A percentile compares a stretch with the other conserved stretches of the same genome.
Conservation (phyloP, 768 basidiomycete genomes). For the Boletus barrowsii region DNA sequence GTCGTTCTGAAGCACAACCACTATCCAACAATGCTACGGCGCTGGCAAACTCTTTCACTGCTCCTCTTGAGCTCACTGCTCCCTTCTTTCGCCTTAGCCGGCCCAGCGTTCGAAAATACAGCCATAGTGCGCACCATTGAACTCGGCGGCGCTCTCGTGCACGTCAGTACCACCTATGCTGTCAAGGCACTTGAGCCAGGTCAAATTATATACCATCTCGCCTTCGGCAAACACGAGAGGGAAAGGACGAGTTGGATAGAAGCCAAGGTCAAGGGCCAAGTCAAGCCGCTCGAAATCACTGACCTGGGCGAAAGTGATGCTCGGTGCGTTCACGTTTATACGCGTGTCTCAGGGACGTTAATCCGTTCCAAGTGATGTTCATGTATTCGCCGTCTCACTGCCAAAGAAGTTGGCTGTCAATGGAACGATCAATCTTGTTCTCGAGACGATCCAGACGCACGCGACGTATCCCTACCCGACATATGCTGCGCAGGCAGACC, state of each 20-base stretch:
- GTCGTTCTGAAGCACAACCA: slow-evolving; percentile 21
- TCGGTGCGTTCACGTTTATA: slow-evolving; percentile 43
- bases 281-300: slow-evolving; percentile 47
- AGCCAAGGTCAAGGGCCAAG: slow-evolving; percentile 73
- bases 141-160: slow-evolving; percentile 83
- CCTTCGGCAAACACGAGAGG: slow-evolving; percentile 60
- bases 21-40: slow-evolving; percentile 41
- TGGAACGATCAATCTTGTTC: slow-evolving; percentile 68
- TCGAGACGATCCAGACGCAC: slow-evolving; percentile 79
- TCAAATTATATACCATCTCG: slow-evolving; percentile 63
- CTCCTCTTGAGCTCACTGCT: slow-evolving; percentile 42
- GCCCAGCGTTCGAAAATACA: slow-evolving; percentile 77
- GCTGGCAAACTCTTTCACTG: slow-evolving; percentile 46
- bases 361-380: slow-evolving; percentile 38
- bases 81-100: slow-evolving; percentile 38
- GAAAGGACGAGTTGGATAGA: slow-evolving; percentile 74
- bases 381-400: slow-evolving; percentile 60
- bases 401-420: slow-evolving; percentile 58
- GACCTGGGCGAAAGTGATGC: slow-evolving; percentile 47
- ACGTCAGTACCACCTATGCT: slow-evolving; percentile 86
- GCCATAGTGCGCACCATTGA: slow-evolving; percentile 87
- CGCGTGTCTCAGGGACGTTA: slow-evolving; percentile 11
- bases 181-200: slow-evolving; percentile 67
- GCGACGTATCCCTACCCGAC: slow-evolving; percentile 74
- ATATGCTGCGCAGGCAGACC: slow-evolving; percentile 68